Conservation (phyloP, 768 basidiomycete genomes). For the Leccinum obscurum region DNA sequence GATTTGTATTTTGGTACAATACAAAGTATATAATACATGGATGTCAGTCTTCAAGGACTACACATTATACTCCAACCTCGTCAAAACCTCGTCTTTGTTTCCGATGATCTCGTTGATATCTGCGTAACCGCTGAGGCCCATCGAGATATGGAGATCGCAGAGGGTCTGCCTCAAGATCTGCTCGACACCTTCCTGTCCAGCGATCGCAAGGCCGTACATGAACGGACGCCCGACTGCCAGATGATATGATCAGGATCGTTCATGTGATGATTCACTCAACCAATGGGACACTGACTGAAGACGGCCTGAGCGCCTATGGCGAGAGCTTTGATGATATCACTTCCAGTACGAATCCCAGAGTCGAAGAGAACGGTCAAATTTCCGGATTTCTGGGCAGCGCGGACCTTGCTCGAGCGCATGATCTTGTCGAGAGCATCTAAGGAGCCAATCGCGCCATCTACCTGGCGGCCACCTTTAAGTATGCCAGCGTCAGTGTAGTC, state of each 20-base stretch:
- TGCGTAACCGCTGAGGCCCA: slow-evolving; percentile 62
- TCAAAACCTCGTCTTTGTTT: slow-evolving; percentile 39
- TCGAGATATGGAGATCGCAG: slow-evolving; percentile 64
- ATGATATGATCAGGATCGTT: neutral
- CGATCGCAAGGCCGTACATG: slow-evolving; percentile 71
- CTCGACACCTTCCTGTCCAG: slow-evolving; percentile 72
- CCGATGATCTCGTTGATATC: slow-evolving; percentile 63
- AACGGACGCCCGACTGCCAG: slow-evolving; percentile 67
- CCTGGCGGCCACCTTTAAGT: slow-evolving; percentile 63
- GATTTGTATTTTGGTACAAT: neutral
- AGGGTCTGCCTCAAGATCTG: slow-evolving; percentile 68
- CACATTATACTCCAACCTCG: slow-evolving; percentile 20
- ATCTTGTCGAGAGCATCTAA: slow-evolving; percentile 72
- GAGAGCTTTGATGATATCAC: slow-evolving; percentile 82
- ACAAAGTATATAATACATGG: neutral
- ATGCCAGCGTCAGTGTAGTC: neutral
- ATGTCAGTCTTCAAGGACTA: neutral
- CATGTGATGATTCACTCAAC: neutral
- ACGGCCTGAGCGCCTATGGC: slow-evolving; percentile 86
- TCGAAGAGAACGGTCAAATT: slow-evolving; percentile 65
- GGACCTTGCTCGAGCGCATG: slow-evolving; percentile 59
- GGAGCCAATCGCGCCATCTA: slow-evolving; percentile 80
- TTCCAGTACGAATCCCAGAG: slow-evolving; percentile 80
- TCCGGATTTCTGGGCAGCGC: slow-evolving; percentile 57
- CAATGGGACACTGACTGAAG: slow-evolving; percentile 49